phyloP scores from a whole-genome alignment of 1,139 yeast genomes.

The Pichia sp. region DNA sequence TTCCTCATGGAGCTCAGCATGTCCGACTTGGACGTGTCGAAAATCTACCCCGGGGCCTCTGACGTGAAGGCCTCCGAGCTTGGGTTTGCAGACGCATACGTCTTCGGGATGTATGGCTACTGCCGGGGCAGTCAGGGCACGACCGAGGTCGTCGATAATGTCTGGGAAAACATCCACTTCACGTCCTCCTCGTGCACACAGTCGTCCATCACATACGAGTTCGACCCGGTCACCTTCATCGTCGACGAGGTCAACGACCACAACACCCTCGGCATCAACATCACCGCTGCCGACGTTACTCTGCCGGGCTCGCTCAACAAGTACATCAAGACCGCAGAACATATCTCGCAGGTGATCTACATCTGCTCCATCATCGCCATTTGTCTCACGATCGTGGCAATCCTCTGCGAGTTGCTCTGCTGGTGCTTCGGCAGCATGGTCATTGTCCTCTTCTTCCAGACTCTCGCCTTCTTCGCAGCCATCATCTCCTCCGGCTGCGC shows the following conservation, averaged over 20 bases:
- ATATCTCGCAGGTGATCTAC: slow-evolving; percentile 43
- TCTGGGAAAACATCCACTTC: slow-evolving; percentile 31
- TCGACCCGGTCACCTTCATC: slow-evolving; percentile 51
- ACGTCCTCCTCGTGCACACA: slow-evolving; percentile 53
- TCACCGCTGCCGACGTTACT: slow-evolving; percentile 17
- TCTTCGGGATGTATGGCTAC: slow-evolving; percentile 69
- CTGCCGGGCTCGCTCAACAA: slow-evolving; percentile 34
- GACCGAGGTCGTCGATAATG: slow-evolving; percentile 14
- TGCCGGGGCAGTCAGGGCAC: slow-evolving; percentile 48
- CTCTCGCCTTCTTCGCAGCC: slow-evolving; percentile 31
- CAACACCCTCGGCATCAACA: slow-evolving; percentile 22
- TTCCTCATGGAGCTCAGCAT: slow-evolving; percentile 42
- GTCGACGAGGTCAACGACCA: slow-evolving; percentile 36
- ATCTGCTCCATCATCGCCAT: slow-evolving; percentile 44
- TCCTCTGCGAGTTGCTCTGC: slow-evolving; percentile 35
- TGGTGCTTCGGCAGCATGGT: slow-evolving; percentile 31
- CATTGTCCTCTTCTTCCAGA: slow-evolving; percentile 32
- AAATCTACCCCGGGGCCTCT: slow-evolving; percentile 19
- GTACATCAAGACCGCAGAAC: slow-evolving; percentile 34
- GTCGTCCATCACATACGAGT: slow-evolving; percentile 43
- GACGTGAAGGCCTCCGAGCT: slow-evolving; percentile 28
- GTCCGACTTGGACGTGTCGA: slow-evolving; percentile 24
- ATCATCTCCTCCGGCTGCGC: slow-evolving; percentile 40
- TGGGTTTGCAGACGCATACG: slow-evolving; percentile 59
- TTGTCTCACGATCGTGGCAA: slow-evolving; percentile 36